These are phyloP conservation scores for Dictyostelium intermedium DNA, from an alignment of 78 protist genomes.

Conservation along the genomic window DNA sequence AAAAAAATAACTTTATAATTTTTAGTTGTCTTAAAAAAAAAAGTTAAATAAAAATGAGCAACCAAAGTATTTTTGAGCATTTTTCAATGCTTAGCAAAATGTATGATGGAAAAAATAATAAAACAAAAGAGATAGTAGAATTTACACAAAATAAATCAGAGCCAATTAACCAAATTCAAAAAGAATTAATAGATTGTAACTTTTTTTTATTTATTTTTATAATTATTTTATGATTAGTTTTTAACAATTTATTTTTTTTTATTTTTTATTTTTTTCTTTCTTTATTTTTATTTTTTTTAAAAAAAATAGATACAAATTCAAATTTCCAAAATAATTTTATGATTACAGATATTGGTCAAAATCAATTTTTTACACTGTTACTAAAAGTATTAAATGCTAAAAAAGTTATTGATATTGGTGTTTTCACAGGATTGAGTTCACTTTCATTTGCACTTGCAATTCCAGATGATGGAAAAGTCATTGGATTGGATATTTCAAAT, in stretches of 20 bases:
- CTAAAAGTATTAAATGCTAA: slow-evolving; percentile 53
- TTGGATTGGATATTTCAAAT: slow-evolving; percentile 64
- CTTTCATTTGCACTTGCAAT: slow-evolving; percentile 70
- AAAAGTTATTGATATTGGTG: slow-evolving; percentile 80
- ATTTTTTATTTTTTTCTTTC: neutral
- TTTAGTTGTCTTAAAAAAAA: too few relatives aligned
- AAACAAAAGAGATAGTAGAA: neutral
- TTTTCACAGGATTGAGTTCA: slow-evolving; percentile 74
- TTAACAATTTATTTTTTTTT: neutral
- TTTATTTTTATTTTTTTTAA: too few relatives aligned
- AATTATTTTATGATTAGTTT: neutral
- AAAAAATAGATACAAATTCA: neutral
- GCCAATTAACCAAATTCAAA: neutral
- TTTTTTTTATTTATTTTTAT: neutral
- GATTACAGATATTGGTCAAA: slow-evolving; percentile 22
- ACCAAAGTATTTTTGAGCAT: too few relatives aligned
- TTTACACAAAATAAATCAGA: neutral
- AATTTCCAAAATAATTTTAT: neutral
- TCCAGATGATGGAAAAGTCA: slow-evolving; percentile 83
- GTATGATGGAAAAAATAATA: neutral
- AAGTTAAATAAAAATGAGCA: too few relatives aligned
- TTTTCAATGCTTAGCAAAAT: too few relatives aligned
- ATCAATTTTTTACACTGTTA: neutral
- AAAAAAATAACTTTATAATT: too few relatives aligned
- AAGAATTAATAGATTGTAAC: neutral